phyloP scores from a whole-genome alignment of 805 yeast species.

The Yarrowia osloensis region DNA sequence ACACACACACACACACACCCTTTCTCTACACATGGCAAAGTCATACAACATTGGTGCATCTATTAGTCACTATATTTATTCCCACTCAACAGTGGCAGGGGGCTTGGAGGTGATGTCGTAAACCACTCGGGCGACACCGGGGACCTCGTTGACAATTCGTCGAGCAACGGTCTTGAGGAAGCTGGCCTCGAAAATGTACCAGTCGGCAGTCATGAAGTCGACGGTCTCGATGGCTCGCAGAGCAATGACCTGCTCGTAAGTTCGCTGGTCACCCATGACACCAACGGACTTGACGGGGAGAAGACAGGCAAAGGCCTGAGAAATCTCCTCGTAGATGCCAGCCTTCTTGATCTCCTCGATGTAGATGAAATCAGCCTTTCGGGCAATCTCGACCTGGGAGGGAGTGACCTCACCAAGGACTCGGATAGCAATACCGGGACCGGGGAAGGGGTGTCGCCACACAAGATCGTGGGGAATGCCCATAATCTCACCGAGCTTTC shows the following conservation, averaged over 20 bases:
- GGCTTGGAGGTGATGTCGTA: slow-evolving; percentile 99
- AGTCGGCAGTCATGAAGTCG: slow-evolving; percentile 99
- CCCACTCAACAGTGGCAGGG: slow-evolving; percentile 99
- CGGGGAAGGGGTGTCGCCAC: slow-evolving; percentile 99
- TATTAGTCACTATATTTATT: slow-evolving; percentile 49
- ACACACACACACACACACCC: too few species aligned
- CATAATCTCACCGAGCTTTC: slow-evolving; percentile 89
- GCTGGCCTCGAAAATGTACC: slow-evolving; percentile 90
- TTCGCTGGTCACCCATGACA: slow-evolving; percentile 99
- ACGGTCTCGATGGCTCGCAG: slow-evolving; percentile 96
- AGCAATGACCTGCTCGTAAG: slow-evolving; percentile 98
- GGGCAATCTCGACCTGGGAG: slow-evolving; percentile 90
- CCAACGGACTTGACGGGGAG: slow-evolving; percentile 98
- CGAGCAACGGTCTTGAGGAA: slow-evolving; percentile 92
- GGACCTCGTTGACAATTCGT: slow-evolving; percentile 97
- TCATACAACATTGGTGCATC: slow-evolving; percentile 11
- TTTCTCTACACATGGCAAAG: background rate
- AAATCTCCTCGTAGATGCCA: slow-evolving; percentile 87
- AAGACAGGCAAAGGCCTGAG: slow-evolving; percentile 97
- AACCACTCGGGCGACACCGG: slow-evolving; percentile 98
- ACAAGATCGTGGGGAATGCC: slow-evolving; percentile 96
- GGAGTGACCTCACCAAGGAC: slow-evolving; percentile 95
- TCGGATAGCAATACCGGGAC: slow-evolving; percentile 99
- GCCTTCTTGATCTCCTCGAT: slow-evolving; percentile 94
- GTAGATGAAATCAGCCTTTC: slow-evolving; percentile 95